Percentiles rank a stretch among this genome's conserved stretches.
These are phyloP conservation scores for Saraca asoca DNA, from an alignment of 331 rosid species.

Conservation along the genomic window DNA sequence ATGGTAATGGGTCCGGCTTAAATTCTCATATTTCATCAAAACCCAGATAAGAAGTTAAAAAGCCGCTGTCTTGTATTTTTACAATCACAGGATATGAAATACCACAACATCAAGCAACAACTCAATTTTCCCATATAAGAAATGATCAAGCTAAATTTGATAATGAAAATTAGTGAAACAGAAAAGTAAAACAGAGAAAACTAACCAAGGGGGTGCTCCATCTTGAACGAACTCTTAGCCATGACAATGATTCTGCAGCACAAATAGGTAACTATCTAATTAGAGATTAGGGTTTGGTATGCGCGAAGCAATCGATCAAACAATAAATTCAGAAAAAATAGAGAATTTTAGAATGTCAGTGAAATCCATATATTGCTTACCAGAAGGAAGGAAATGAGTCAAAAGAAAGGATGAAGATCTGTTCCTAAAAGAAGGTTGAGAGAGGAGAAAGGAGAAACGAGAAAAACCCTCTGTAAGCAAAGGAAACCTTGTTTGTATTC, in stretches of 20 bases:
- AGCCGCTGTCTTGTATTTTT: neutral
- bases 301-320: slow-evolving; percentile 13
- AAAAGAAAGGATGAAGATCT: too few relatives aligned
- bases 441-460: too few relatives aligned
- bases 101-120: too few relatives aligned
- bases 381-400: slow-evolving; percentile 4
- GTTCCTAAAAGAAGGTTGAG: too few relatives aligned
- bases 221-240: slow-evolving; percentile 75
- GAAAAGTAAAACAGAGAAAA: slow-evolving; percentile 19
- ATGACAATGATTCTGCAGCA: slow-evolving; percentile 50
- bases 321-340: too few relatives aligned
- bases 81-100: neutral
- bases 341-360: neutral
- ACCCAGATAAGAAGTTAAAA: slow-evolving; percentile 13
- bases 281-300: slow-evolving; percentile 40
- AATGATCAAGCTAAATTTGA: too few relatives aligned
- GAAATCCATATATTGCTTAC: slow-evolving; percentile 13
- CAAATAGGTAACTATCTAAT: neutral
- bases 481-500: too few relatives aligned
- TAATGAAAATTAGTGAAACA: too few relatives aligned
- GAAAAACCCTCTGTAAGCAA: too few relatives aligned
- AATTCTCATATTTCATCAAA: neutral
- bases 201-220: slow-evolving; percentile 83
- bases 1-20: neutral
- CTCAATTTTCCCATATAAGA: too few relatives aligned